Conservation (phyloP, 2,329 filamentous ascomycete species). For the Fusarium sp. region DNA sequence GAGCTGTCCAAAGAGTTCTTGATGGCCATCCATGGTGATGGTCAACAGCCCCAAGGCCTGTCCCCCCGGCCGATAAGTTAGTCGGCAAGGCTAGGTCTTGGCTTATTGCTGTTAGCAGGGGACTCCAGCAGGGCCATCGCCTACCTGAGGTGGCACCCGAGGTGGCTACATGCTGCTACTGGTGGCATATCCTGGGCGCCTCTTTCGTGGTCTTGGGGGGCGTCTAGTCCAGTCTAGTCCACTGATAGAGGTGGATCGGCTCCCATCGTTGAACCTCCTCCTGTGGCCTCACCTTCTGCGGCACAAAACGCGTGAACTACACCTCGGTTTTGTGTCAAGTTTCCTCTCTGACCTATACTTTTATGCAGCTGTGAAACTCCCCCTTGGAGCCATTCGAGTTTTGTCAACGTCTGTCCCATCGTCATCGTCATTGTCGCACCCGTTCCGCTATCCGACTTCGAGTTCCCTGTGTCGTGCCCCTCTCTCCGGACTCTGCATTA, state of each 20-base stretch:
- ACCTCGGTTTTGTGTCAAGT: conserved; percentile 44
- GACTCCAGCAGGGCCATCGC: conserved; percentile 17
- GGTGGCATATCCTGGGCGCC: conserved; percentile 35
- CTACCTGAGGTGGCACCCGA: conserved; percentile 30
- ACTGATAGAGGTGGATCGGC: conserved; percentile 37
- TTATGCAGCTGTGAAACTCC: conserved; percentile 44
- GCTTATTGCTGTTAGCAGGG: conserved; percentile 36
- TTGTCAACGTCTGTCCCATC: conserved; percentile 29
- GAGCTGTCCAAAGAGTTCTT: conserved; percentile 9
- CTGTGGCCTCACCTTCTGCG: conserved; percentile 47
- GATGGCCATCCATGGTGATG: conserved; percentile 14
- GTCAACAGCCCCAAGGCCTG: conserved; percentile 24
- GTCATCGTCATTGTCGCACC: conserved; percentile 30
- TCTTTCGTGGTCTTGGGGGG: conserved; percentile 30
- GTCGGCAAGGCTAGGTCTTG: conserved; percentile 37
- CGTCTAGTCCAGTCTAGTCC: conserved; percentile 31
- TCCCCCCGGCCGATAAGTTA: conserved; percentile 17
- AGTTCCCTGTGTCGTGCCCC: conserved; percentile 21
- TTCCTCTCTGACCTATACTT: conserved; percentile 39
- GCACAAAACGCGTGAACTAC: conserved; percentile 46
- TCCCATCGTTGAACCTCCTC: conserved; percentile 42
- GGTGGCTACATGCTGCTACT: conserved; percentile 32
- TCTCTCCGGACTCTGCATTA: conserved; percentile 23
- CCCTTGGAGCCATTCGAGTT: conserved; percentile 31
- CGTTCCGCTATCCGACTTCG: conserved; percentile 25